Conservation (phyloP, 176 grass and related monocot genomes). For the Saccharum spontaneum region DNA sequence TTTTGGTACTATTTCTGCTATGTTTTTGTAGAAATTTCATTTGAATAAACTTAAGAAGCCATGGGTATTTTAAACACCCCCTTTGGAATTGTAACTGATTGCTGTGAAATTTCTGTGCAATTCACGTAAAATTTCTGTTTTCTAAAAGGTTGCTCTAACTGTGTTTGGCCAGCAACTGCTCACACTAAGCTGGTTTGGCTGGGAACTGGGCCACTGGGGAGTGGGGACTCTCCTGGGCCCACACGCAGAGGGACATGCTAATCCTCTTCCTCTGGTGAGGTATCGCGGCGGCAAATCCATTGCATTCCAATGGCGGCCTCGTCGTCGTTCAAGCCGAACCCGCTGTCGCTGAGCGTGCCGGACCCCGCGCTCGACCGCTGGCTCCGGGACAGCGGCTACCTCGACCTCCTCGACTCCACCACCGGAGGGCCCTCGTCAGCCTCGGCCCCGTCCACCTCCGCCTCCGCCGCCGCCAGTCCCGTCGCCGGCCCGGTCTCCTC, state of each 20-base stretch:
- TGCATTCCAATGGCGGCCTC: conserved; percentile 19
- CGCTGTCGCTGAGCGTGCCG: conserved; percentile 76
- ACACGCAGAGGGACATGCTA: not conserved
- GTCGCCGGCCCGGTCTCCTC: not conserved
- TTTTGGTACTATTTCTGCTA: not conserved
- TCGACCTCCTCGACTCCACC: conserved; percentile 77
- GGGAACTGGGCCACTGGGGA: not conserved
- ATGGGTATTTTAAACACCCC: not conserved
- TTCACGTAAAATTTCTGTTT: too few relatives aligned
- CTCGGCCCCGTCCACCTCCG: not conserved
- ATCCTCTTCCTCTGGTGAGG: not conserved
- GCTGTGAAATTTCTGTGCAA: not conserved
- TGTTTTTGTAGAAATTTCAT: not conserved
- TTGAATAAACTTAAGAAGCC: not conserved
- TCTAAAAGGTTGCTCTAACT: not conserved
- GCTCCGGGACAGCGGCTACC: conserved; percentile 92
- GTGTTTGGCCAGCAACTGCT: not conserved
- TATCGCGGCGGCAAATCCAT: not conserved
- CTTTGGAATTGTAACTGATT: not conserved
- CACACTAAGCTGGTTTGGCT: not conserved
- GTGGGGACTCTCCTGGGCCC: not conserved
- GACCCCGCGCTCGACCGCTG: conserved; percentile 83
- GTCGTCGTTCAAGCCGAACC: conserved; percentile 68
- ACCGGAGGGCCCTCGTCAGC: conserved; percentile 3
- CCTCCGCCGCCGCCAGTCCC: conserved; percentile 16